Percentiles rank a stretch among this genome's conserved stretches.
These are phyloP conservation scores for Aristolochia contorta DNA, from an alignment of 164 flowering plant genomes.

Conservation along the genomic window DNA sequence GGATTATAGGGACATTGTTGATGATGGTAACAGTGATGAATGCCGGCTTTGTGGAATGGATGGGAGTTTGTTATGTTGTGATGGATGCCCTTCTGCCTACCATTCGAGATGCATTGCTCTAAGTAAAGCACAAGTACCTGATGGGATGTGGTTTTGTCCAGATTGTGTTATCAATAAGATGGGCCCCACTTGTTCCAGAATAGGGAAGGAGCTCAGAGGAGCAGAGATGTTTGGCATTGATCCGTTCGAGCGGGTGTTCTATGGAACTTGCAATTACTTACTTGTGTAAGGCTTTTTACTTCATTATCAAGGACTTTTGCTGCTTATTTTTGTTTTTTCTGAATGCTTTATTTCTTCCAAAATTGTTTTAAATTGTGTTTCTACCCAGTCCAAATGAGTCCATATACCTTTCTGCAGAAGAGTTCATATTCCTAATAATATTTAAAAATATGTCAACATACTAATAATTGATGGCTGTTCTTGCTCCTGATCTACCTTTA, in stretches of 20 bases:
- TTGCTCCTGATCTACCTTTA: no score
- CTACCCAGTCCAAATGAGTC: no score
- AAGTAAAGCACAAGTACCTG: slow-evolving; percentile 58
- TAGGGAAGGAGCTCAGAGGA: slow-evolving; percentile 52
- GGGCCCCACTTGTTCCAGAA: slow-evolving; percentile 32
- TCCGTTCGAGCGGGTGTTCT: slow-evolving; percentile 54
- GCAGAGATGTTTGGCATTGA: slow-evolving; percentile 80
- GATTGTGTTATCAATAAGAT: slow-evolving; percentile 58
- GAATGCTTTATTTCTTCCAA: no score
- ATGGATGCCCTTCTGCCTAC: slow-evolving; percentile 95
- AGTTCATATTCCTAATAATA: no score
- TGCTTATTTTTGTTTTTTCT: not conserved
- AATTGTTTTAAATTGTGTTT: no score
- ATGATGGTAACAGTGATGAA: slow-evolving; percentile 79
- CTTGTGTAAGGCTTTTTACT: slow-evolving; percentile 68
- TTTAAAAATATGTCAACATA: no score
- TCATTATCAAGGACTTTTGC: not conserved
- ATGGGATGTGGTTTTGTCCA: slow-evolving; percentile 89
- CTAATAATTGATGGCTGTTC: no score
- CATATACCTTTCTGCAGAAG: no score
- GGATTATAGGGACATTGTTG: slow-evolving; percentile 28
- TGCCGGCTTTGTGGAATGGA: slow-evolving; percentile 98
- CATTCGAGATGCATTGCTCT: slow-evolving; percentile 92
- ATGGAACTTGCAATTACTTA: slow-evolving; percentile 80
- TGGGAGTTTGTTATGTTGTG: slow-evolving; percentile 92